phyloP scores from a whole-genome alignment of 2,329 filamentous ascomycete genomes.

The Aschersonia sp. region DNA sequence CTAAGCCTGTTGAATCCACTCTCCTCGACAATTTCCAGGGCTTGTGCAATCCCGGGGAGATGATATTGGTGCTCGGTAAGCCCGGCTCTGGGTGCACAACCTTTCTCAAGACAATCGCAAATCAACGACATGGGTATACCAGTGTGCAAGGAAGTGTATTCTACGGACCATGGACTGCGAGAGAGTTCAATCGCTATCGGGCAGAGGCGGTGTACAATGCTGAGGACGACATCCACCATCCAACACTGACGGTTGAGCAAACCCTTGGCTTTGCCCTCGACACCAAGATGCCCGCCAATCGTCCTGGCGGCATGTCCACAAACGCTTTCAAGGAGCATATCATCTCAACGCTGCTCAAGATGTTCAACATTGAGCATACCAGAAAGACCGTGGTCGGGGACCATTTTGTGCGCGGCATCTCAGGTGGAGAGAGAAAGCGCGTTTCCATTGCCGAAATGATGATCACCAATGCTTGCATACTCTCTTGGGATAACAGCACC shows the following conservation, averaged over 20 bases:
- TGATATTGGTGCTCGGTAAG: constrained; percentile 70
- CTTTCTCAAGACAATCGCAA: constrained; percentile 53
- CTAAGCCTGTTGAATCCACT: constrained; percentile 56
- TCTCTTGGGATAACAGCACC: constrained; percentile 65
- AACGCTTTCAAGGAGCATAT: constrained; percentile 64
- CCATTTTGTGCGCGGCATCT: constrained; percentile 65
- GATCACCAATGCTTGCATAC: constrained; percentile 56
- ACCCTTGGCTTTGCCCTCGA: constrained; percentile 77
- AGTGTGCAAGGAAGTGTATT: constrained; percentile 51
- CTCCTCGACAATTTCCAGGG: constrained; percentile 61
- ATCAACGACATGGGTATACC: constrained; percentile 46
- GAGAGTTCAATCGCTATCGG: constrained; percentile 61
- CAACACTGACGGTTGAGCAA: constrained; percentile 76
- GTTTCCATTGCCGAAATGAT: constrained; percentile 77
- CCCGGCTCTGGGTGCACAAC: constrained; percentile 62
- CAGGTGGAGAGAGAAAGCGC: constrained; percentile 65
- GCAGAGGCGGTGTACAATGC: constrained; percentile 73
- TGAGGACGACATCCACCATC: constrained; percentile 72
- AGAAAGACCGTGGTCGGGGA: constrained; percentile 75
- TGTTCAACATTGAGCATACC: constrained; percentile 92
- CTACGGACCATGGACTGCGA: constrained; percentile 60
- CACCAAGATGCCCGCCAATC: constrained; percentile 70
- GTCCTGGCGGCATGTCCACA: constrained; percentile 60
- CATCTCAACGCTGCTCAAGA: constrained; percentile 61
- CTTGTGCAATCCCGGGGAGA: constrained; percentile 67